Base-by-base conservation (phyloP, 2,329 filamentous ascomycete species). In the Beauveria caledonica region DNA sequence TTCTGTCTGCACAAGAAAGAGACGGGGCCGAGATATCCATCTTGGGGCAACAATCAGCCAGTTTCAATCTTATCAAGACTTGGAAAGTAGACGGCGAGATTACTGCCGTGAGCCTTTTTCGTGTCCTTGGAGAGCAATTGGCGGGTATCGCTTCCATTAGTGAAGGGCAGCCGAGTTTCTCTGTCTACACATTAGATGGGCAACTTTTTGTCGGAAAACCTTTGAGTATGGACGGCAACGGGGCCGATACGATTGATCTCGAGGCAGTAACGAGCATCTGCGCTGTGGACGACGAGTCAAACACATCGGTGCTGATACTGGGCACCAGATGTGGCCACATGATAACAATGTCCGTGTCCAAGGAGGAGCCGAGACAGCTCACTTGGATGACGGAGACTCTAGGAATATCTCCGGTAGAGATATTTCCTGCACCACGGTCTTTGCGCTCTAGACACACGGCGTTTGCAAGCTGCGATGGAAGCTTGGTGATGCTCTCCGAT, bases 321-420 rank as follows among this genome's bases (percentile, higher is more conserved):
- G 82, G 82, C 9, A 83, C 80, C 27, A 76, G 80, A 57, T 79
- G 78, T 60, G 83, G 83, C 1, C 75, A 81, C 40, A 68, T 84
- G 2, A 67, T 81, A 29, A 80, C 73, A 0, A 58, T 81, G 27
- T 65, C 65, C 17, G 45, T 72, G 6, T 64, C 63, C 5, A 62
- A 60, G 23, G 48, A 66, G 8, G 58, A 62, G 3, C 60, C 65
- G 1, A 63, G 69, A 6, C 61, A 68, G 15, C 63, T 70, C 27
- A 62, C 63, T 5, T 70, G 75, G 19, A 64, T 61, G 9, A 58
- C 66, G 7, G 71, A 77, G 57, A 71, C 67, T 9, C 60, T 78
- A 21, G 75, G 74, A 1, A 64, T 71, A 9, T 68, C 73, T n/a
- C 69, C 75, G 5, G 68, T 72, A 8, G 69, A 70, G 15, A 69